phyloP scores from a whole-genome alignment of 306 rosid species.

The Cicer cuneatum region DNA sequence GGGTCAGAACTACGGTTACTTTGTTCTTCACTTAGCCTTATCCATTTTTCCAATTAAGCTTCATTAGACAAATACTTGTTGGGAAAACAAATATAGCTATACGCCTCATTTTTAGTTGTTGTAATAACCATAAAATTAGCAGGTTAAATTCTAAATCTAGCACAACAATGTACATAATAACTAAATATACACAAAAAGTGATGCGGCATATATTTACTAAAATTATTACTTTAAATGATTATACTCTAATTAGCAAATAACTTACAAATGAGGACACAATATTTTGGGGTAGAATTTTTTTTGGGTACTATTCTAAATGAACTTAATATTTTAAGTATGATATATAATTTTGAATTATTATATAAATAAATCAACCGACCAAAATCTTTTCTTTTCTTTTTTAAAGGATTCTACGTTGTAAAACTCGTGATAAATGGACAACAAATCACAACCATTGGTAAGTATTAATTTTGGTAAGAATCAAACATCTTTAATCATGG shows the following conservation, averaged over 20 bases:
- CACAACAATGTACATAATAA: too few species aligned
- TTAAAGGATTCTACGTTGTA: not conserved
- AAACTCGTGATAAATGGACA: too few species aligned
- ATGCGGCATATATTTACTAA: not conserved
- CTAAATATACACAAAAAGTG: too few species aligned
- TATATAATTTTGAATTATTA: not conserved
- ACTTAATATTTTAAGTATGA: not conserved
- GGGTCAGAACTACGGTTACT: not conserved
- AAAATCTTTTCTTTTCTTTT: not conserved
- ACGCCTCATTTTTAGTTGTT: not conserved
- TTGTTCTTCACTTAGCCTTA: not conserved
- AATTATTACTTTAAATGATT: not conserved
- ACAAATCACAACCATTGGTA: too few species aligned
- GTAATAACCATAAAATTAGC: not conserved
- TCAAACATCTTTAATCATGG: too few species aligned
- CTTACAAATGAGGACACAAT: not conserved
- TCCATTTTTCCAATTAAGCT: not conserved
- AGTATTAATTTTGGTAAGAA: too few species aligned
- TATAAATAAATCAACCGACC: slow-evolving; percentile 1
- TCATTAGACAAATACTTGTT: not conserved
- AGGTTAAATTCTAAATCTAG: not conserved
- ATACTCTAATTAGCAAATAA: not conserved
- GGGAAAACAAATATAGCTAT: not conserved
- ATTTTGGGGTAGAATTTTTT: too few species aligned
- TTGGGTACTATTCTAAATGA: too few species aligned